Base-by-base conservation (phyloP, 192 early-diverging fungal genomes). In the Linnemannia zychae region DNA sequence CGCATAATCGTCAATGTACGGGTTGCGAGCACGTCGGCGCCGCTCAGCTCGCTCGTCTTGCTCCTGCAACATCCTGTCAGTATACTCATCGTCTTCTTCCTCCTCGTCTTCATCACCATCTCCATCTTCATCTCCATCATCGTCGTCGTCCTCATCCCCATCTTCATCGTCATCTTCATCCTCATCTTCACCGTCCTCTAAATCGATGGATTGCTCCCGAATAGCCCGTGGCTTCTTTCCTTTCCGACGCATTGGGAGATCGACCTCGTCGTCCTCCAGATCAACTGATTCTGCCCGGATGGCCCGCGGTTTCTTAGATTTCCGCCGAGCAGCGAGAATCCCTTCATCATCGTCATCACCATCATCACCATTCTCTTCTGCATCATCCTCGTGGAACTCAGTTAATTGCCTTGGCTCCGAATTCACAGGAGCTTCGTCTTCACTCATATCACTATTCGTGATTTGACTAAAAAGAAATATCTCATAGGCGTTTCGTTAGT, bases 401-500 rank as follows among this genome's bases (percentile, higher is more conserved):
- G 24, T 28, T 12, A 28, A 63, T 1, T 13, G 24, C 11, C 0
- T 12, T 24, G 57, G 24, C 57, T 63, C 11, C 28, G 40, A 67
- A 36, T 74, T 68, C 2, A 38, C n/a, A n/a, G n/a, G n/a, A n/a
- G n/a, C 48, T 22, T 75, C 82, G 22, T 84, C 71, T 0, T 80
- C 75, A 16, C 82, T 84, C 73, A 84, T 84, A 34, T 84, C 82
- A 24, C 82, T 84, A 40, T 84, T 84, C 0, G 77, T 84, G 24
- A 84, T 76, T 79, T 84, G 82, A 52, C 82, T 84, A 40, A n/a
- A n/a, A n/a, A n/a, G n/a, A n/a, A n/a, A n/a, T n/a, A n/a, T n/a
- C n/a, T n/a, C n/a, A n/a, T n/a, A n/a, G n/a, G n/a, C n/a, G n/a
- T n/a, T n/a, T n/a, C n/a, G n/a, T n/a, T n/a, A n/a, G n/a, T n/a